phyloP scores from a whole-genome alignment of 495 filamentous ascomycete species.

The Xanthoparmelia taractica region DNA sequence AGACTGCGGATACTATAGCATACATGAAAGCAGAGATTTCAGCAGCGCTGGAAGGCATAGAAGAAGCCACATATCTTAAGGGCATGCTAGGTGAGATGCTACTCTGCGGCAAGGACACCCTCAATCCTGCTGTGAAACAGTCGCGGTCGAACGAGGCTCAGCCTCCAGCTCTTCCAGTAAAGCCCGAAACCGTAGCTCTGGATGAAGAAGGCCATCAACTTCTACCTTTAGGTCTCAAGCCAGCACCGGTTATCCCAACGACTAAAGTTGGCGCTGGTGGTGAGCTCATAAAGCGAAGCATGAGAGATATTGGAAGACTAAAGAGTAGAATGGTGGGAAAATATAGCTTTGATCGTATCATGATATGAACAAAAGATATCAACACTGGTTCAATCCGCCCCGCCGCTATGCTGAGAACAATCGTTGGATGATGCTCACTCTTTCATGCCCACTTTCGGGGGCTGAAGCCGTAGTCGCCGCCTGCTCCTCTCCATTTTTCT shows the following conservation, averaged over 20 bases:
- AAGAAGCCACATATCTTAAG: slow-evolving; percentile 62
- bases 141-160: slow-evolving; percentile 19
- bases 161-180: slow-evolving; percentile 26
- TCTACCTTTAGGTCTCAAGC: slow-evolving; percentile 67
- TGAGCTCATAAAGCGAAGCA: slow-evolving; percentile 54
- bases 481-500: neutral
- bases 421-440: neutral
- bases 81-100: slow-evolving; percentile 64
- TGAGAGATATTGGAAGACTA: slow-evolving; percentile 62
- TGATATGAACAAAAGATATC: slow-evolving; percentile 36
- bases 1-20: slow-evolving; percentile 53
- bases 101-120: slow-evolving; percentile 49
- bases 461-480: slow-evolving; percentile 4
- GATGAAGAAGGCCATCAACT: slow-evolving; percentile 33
- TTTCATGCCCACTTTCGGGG: no score
- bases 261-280: slow-evolving; percentile 55
- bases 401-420: neutral
- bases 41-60: slow-evolving; percentile 65
- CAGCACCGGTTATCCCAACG: slow-evolving; percentile 43
- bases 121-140: slow-evolving; percentile 24
- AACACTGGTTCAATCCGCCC: neutral
- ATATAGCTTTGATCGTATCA: slow-evolving; percentile 69
- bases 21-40: slow-evolving; percentile 67
- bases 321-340: slow-evolving; percentile 63
- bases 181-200: slow-evolving; percentile 17